These are phyloP conservation scores for Aphanomyces invadans DNA, from an alignment of 352 stramenopile genomes.

Conservation along the genomic window DNA sequence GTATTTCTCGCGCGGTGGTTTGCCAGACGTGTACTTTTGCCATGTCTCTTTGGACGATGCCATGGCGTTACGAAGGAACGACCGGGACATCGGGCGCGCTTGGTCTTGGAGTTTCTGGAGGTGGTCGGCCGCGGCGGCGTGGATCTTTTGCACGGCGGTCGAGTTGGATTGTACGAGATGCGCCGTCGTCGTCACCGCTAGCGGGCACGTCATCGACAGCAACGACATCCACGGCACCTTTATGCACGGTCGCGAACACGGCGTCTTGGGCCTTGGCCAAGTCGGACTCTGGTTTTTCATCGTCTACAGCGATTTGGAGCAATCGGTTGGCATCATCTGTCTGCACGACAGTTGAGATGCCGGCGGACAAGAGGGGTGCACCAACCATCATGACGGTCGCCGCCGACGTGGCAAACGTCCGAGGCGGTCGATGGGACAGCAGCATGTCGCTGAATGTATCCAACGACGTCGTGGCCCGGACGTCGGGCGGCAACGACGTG, in stretches of 20 bases:
- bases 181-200: neutral
- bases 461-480: neutral
- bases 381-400: neutral
- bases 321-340: constrained; percentile 17
- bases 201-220: too few species aligned
- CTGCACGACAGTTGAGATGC: neutral
- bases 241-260: neutral
- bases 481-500: neutral
- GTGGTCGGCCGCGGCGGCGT: neutral
- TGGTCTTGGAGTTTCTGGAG: neutral
- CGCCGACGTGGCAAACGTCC: neutral
- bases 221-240: constrained; percentile 18
- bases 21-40: neutral
- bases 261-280: neutral
- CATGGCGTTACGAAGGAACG: neutral
- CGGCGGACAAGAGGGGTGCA: neutral
- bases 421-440: constrained; percentile 6
- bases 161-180: neutral
- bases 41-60: neutral
- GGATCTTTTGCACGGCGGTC: neutral
- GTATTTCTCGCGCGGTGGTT: too few species aligned
- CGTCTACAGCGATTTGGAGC: constrained; percentile 8
- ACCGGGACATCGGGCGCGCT: neutral
- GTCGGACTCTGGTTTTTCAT: constrained; percentile 17
- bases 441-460: constrained; percentile 12